Base-by-base conservation (phyloP, 768 basidiomycete species). In the Porphyrellus cyaneotinctus region DNA sequence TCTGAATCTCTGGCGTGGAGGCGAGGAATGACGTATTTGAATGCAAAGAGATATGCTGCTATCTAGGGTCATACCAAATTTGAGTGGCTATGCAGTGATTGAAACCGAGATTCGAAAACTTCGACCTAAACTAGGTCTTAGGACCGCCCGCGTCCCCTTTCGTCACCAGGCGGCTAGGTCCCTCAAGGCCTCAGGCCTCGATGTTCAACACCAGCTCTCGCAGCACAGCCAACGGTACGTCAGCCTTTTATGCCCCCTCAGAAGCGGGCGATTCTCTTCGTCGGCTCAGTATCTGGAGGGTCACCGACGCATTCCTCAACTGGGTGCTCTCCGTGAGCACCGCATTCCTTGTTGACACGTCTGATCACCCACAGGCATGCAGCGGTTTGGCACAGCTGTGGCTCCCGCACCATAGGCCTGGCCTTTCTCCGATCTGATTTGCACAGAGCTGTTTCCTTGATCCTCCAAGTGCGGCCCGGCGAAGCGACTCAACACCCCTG, bases 381-480 rank as follows among this genome's bases (percentile, higher is more conserved):
- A 97, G 97, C 14, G 97, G 12, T 99, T 99, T 71, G 97, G 97
- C 43, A 98, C 95, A 2, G 93, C 97, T 15, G 86, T 92, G 28
- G 85, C 98, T 35, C 94, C 95, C 97, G 98, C 64, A 76, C 88
- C 2, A 95, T 98, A 50, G 97, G 97, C 17, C 79, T 98, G 18
- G 89, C 92, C 5, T 75, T 99, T 35, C 78, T 99, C 22, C 84
- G 83, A 61, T 88, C 88, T 1, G 86, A 97, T 58, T 99, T 94
- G 95, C 83, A 89, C 49, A 79, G 79, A 55, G 97, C 97, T 6
- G 77, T 91, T 33, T 82, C 86, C 17, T 73, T 97, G 59, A 83
- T 99, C 47, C 77, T 99, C 36, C 80, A 83, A 49, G 81, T 83
- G 48, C 78, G 97, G 45, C 82, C 85, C 4, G 75, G 97, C 54